Base-by-base conservation (phyloP, 305 asterid genomes). In the Lippia alba region DNA sequence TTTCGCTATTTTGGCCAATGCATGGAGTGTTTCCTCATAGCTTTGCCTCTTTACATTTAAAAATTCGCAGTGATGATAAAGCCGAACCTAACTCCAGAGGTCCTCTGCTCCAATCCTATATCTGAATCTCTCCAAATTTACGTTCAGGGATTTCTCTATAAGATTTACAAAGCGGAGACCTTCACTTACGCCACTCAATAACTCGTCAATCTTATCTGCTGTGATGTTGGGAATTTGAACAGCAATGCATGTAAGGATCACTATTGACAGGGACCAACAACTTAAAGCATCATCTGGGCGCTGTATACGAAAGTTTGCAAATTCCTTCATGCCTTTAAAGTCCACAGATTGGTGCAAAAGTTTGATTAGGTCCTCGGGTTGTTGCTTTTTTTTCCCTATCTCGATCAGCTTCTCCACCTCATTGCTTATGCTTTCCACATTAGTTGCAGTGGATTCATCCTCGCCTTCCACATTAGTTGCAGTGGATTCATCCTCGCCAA, bases 241-340 rank as follows among this genome's bases (percentile, higher is more conserved):
- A 12, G 41, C 41, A 30, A 32, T 50, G 56, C 56, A n/a, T 50
- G 56, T 15, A 8, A 50, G 17, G 3, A 24, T 50, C 24, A 50
- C 30, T n/a, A 24, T 39, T 30, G 63, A 39, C 19, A 57, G 45
- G 32, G 41, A 57, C 63, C 63, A 50, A 24, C 56, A n/a, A 50
- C 16, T 15, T 5, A 24, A 24, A 50, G 56, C 19, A 12, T 50
- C 20, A 6, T 50, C 7, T 48, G 4, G 54, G 18, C n/a, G 54
- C n/a, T n/a, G n/a, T n/a, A n/a, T n/a, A n/a, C n/a, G n/a, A n/a
- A n/a, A n/a, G n/a, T n/a, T 6, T 34, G 6, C 56, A 7, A 50
- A 50, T 50, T 50, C 56, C 16, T 3, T 50, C 24, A 50, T 11
- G 3, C 56, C 56, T 5, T 57, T 57, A 44, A 57, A 57, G 63